phyloP scores from a whole-genome alignment of 768 basidiomycete genomes.

The Dioszegia crocea region DNA sequence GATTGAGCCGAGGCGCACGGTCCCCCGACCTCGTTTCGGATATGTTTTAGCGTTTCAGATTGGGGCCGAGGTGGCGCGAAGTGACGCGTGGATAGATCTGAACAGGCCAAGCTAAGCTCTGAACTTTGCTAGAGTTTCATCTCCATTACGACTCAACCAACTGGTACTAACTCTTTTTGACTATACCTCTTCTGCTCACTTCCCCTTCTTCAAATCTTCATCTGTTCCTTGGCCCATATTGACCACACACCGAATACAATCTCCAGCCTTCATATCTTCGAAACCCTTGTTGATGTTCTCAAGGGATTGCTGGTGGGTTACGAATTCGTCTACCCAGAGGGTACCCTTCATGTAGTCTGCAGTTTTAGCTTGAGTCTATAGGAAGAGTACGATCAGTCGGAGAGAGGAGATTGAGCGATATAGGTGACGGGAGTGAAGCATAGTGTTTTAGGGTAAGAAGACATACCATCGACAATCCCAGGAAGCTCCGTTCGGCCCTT shows the following conservation, averaged over 20 bases:
- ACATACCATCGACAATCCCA: constrained; percentile 78
- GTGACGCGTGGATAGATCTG: no score
- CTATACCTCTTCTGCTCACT: not conserved
- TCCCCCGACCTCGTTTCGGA: not conserved
- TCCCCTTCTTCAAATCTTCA: constrained; percentile 10
- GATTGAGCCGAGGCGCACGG: no score
- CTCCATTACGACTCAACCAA: no score
- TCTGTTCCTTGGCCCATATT: constrained; percentile 60
- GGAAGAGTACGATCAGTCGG: no score
- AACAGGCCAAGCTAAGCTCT: no score
- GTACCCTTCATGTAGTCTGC: constrained; percentile 49
- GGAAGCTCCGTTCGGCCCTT: constrained; percentile 96
- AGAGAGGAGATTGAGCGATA: no score
- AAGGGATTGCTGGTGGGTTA: constrained; percentile 76
- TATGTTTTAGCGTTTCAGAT: no score
- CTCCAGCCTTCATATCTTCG: constrained; percentile 89
- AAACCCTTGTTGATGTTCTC: constrained; percentile 81
- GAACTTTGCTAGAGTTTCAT: no score
- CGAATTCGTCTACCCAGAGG: constrained; percentile 78
- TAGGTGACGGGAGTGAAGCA: no score
- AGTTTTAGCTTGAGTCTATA: not conserved
- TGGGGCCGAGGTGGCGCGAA: not conserved
- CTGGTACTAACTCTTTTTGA: not conserved
- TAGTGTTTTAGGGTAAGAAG: no score
- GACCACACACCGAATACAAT: constrained; percentile 92